Evolutionary conservation across 805 yeast species (phyloP).

Genomic region (Cyberlindnera amylophila): DNA sequence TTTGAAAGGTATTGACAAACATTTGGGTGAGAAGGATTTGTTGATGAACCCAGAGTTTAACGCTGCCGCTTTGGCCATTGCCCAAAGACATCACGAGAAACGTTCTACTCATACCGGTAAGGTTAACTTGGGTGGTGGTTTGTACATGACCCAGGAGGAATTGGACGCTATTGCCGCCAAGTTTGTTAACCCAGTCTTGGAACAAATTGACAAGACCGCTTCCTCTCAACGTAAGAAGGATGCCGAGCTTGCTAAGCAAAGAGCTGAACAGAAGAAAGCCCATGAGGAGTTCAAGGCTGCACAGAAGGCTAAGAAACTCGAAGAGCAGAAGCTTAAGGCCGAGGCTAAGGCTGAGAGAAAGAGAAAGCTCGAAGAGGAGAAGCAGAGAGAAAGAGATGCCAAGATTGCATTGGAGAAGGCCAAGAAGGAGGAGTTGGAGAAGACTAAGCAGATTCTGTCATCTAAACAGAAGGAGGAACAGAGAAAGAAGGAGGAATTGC

Average conservation of each 20-base stretch:
- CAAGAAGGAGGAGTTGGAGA: slow-evolving; percentile 35
- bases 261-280: slow-evolving; percentile 34
- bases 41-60: slow-evolving; percentile 52
- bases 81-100: slow-evolving; percentile 62
- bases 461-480: slow-evolving; percentile 30
- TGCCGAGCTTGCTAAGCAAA: slow-evolving; percentile 36
- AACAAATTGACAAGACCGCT: slow-evolving; percentile 69
- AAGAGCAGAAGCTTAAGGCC: slow-evolving; percentile 44
- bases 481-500: slow-evolving; percentile 26
- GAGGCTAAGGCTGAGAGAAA: slow-evolving; percentile 38
- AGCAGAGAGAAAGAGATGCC: slow-evolving; percentile 31
- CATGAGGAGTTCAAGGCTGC: slow-evolving; percentile 40
- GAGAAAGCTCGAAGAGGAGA: slow-evolving; percentile 33
- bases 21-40: slow-evolving; percentile 37
- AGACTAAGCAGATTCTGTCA: slow-evolving; percentile 34
- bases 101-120: slow-evolving; percentile 48
- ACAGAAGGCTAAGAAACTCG: slow-evolving; percentile 36
- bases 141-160: slow-evolving; percentile 69
- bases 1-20: slow-evolving; percentile 37
- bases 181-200: slow-evolving; percentile 78
- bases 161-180: slow-evolving; percentile 75
- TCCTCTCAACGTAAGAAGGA: slow-evolving; percentile 60
- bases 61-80: slow-evolving; percentile 71
- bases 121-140: slow-evolving; percentile 85
- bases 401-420: slow-evolving; percentile 24